phyloP scores from a whole-genome alignment of 805 yeast genomes.

The Cyberlindnera euphorbiae region DNA sequence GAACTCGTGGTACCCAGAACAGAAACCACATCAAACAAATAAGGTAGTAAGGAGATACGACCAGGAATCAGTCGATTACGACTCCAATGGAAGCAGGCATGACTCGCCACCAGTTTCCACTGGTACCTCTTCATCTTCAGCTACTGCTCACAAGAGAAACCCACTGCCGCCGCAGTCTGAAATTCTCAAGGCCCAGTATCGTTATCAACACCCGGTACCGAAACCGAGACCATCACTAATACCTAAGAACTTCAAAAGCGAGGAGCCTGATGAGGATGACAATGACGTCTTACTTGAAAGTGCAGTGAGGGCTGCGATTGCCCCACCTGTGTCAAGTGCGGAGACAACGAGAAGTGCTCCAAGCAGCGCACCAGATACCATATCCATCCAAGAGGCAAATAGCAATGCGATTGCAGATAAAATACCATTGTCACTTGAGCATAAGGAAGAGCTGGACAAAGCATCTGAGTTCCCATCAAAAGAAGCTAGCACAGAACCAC shows the following conservation, averaged over 20 bases:
- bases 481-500: slow-evolving; percentile 10
- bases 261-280: slow-evolving; percentile 22
- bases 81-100: too few relatives aligned
- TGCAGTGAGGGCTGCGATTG: slow-evolving; percentile 1
- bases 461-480: slow-evolving; percentile 7
- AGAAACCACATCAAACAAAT: background rate
- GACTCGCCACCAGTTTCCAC: too few relatives aligned
- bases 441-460: slow-evolving; percentile 18
- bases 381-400: background rate
- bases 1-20: slow-evolving; percentile 5
- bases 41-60: too few relatives aligned
- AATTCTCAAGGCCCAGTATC: background rate
- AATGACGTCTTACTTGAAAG: slow-evolving; percentile 18
- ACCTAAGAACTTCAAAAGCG: slow-evolving; percentile 25
- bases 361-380: background rate
- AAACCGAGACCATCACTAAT: slow-evolving; percentile 19
- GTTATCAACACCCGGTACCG: background rate
- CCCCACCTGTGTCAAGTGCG: background rate
- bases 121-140: background rate
- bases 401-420: slow-evolving; percentile 12
- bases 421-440: slow-evolving; percentile 18
- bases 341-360: background rate
- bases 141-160: background rate
- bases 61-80: too few relatives aligned
- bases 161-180: slow-evolving; percentile 7